Percentiles rank a stretch among this genome's conserved stretches.
Evolutionary conservation across 1,139 yeast genomes (phyloP).

Genomic region (Yamadazyma atmosphaerica): DNA sequence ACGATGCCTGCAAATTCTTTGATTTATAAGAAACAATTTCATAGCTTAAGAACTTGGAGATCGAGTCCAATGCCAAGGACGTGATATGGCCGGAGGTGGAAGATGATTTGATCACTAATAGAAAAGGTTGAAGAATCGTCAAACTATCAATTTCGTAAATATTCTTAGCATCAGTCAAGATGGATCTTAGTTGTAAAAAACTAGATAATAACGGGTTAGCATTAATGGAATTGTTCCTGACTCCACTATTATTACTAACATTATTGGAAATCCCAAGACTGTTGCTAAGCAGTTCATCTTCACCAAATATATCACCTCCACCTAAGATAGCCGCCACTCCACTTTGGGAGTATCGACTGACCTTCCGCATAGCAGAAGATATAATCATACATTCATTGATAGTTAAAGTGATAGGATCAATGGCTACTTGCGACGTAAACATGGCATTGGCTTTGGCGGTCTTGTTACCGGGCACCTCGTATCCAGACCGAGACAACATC

Average conservation of each 20-base stretch:
- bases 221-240: conserved; percentile 18
- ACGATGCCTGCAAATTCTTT: conserved; percentile 47
- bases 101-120: conserved; percentile 82
- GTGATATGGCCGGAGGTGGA: conserved; percentile 87
- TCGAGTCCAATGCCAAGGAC: conserved; percentile 72
- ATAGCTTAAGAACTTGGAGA: conserved; percentile 69
- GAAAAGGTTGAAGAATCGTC: conserved; percentile 81
- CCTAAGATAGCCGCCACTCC: conserved; percentile 90
- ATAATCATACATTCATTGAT: conserved; percentile 86
- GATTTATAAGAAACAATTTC: conserved; percentile 49
- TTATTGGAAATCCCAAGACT: conserved; percentile 26
- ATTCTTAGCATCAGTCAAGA: conserved; percentile 57
- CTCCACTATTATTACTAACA: conserved; percentile 13
- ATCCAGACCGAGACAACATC: conserved; percentile 2
- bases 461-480: neutral
- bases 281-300: conserved; percentile 33
- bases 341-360: conserved; percentile 75
- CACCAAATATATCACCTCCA: conserved; percentile 47
- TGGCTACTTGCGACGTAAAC: conserved; percentile 23
- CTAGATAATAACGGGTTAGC: conserved; percentile 75
- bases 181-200: conserved; percentile 74
- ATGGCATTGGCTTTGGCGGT: neutral
- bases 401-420: conserved; percentile 82
- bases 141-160: conserved; percentile 65
- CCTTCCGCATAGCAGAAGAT: conserved; percentile 89